Evolutionary conservation across 805 yeast genomes (phyloP), one percentile per base, ranked within the genome.

Genomic region (Kodamaea leandrae): DNA sequence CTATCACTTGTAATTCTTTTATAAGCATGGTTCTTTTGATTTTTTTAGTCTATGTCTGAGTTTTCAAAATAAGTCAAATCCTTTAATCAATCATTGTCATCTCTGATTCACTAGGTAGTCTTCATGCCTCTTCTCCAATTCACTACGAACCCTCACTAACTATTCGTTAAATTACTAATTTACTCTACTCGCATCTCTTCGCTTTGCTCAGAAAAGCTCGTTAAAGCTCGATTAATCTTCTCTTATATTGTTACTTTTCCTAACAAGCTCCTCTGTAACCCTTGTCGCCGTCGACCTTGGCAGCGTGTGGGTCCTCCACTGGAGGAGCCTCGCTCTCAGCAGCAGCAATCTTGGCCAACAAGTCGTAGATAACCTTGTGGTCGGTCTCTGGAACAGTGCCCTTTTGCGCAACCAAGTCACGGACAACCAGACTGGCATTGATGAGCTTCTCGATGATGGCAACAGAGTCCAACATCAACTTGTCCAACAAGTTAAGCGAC

Each of bases 391-490:
- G 52, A 10, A 49, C 32, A 9, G 51, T 36, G 4, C 53, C 49
- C 13, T 50, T 55, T 27, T 41, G 19, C 9, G 41, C 28, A 24
- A 55, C 44, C 20, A 57, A 36, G 7, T 50, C 48, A 32, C 70
- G 54, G 6, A 72, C 76, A 30, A 64, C 49, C 10, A 70, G 71
- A 29, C 71, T 66, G 2, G 85, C 66, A 35, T 64, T 63, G 43
- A 74, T 65, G 50, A 84, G 69, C 20, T 76, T 60, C 55, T 82
- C 81, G 23, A 74, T 67, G 27, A 72, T 65, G 35, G 70, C 69
- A 37, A 77, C 68, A 32, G 80, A 73, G 53, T 80, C 89, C 44
- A 67, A 70, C 78, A 84, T 76, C 52, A 48, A 46, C 41, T 50
- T 52, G 18, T 54, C 56, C 43, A 54, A 40, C 44, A 54, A 65